Base-by-base conservation (phyloP, 495 filamentous ascomycete species). In the Amorphotheca resinae region DNA sequence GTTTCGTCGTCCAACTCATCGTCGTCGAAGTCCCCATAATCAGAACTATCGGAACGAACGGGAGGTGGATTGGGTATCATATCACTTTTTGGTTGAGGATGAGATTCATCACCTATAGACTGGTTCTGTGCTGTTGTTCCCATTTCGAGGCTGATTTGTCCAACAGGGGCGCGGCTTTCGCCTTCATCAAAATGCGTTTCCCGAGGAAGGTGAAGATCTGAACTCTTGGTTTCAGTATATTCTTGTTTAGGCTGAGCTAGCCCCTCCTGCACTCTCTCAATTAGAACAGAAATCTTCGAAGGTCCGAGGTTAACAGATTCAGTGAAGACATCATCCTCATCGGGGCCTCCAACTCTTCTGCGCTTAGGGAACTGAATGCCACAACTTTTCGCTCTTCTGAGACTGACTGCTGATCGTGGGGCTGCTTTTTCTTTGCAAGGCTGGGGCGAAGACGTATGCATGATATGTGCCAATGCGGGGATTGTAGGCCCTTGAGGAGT, bases 381-480 rank as follows among this genome's bases (percentile, higher is more conserved):
- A 55, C 77, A 93, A 59, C 87, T 93, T 21, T 52, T 56, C 0
- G 80, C 71, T 44, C 82, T 76, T 54, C 78, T 69, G 40, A 87
- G 55, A 0, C 70, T 66, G 33, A 70, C 66, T 16, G 67, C 69
- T 25, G 67, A 64, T 42, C 65, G 64, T 21, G 64, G 60, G 18
- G 61, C 63, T 12, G 59, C 65, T 22, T 52, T 64, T 37, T 54
- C 60, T 45, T 56, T 66, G 0, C 73, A 18, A 20, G 45, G 76
- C 38, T 78, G 74, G 20, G 82, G 82, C 0, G 82, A 86, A 8
- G 80, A 85, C 8, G 79, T 79, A 3, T 66, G 59, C 60, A 84
- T 72, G 18, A 84, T 61, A 43, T 79, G 70, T 20, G 73, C 67
- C n/a, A 82, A 64, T 8, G 58, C 61, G 46, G 63, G 76, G 53